Evolutionary conservation across 2,329 filamentous ascomycete species (phyloP).

Genomic region (Clonostachys rhizophaga): DNA sequence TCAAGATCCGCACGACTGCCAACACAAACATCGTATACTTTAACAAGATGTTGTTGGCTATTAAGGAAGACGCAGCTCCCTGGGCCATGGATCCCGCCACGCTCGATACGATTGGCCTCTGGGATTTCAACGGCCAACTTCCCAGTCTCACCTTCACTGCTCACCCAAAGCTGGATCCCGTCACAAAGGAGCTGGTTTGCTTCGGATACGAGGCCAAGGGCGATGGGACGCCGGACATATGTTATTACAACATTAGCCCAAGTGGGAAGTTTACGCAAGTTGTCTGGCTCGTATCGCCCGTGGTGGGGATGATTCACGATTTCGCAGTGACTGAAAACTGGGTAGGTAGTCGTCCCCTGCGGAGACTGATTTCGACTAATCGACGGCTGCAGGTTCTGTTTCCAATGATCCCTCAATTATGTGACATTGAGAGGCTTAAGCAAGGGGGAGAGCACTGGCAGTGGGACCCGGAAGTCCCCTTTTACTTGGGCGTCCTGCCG

Average conservation of each 20-base stretch:
- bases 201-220: conserved; percentile 35
- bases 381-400: no score
- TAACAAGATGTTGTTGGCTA: conserved; percentile 37
- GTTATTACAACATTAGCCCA: background rate
- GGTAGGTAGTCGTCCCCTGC: no score
- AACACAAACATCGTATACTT: conserved; percentile 50
- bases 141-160: conserved; percentile 29
- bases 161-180: conserved; percentile 34
- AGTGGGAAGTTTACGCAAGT: background rate
- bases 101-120: conserved; percentile 30
- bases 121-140: conserved; percentile 35
- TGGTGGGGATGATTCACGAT: no score
- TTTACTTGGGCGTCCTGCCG: no score
- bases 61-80: conserved; percentile 41
- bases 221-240: conserved; percentile 12
- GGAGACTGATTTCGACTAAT: no score
- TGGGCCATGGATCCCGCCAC: conserved; percentile 31
- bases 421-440: no score
- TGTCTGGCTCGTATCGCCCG: no score
- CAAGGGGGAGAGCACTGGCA: no score
- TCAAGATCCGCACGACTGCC: conserved; percentile 16
- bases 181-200: conserved; percentile 29
- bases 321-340: no score
- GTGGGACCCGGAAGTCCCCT: no score
- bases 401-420: no score